phyloP scores from a whole-genome alignment of 345 rosid species.

The Hirschfeldia incana region DNA sequence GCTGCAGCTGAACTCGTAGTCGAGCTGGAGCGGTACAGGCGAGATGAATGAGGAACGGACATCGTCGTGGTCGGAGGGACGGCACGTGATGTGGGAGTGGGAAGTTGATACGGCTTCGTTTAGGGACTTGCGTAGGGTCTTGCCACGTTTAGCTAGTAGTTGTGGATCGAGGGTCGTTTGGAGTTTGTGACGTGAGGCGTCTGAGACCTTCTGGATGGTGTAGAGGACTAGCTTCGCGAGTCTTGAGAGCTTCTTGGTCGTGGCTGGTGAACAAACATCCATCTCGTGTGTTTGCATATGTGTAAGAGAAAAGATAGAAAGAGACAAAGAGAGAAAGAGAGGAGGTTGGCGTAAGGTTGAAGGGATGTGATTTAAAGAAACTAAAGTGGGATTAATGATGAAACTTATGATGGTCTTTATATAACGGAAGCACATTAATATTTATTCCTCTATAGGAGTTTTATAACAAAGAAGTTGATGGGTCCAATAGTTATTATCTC shows the following conservation, averaged over 20 bases:
- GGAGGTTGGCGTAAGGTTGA: conserved; percentile 6
- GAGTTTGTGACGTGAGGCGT: conserved; percentile 37
- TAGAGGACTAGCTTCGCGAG: conserved; percentile 30
- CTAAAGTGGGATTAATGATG: conserved; percentile 28
- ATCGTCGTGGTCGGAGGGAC: conserved; percentile 49
- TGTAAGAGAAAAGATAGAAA: neutral
- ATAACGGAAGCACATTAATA: conserved; percentile 27
- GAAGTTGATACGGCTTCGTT: conserved; percentile 39
- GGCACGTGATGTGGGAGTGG: conserved; percentile 66
- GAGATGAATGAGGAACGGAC: conserved; percentile 58
- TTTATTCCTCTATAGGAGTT: conserved; percentile 18
- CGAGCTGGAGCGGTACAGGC: conserved; percentile 57
- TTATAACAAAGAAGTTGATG: conserved; percentile 30
- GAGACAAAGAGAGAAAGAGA: neutral
- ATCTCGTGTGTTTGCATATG: conserved; percentile 28
- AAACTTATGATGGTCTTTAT: conserved; percentile 37
- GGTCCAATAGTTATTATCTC: conserved; percentile 29
- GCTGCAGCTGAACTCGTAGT: conserved; percentile 97
- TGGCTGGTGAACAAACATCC: conserved; percentile 39
- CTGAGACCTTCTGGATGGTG: conserved; percentile 38
- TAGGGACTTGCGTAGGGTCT: conserved; percentile 38
- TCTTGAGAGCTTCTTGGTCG: conserved; percentile 40
- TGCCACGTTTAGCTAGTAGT: conserved; percentile 38
- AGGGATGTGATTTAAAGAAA: conserved; percentile 28
- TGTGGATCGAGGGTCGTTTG: conserved; percentile 34